These are phyloP conservation scores for Globisporangium mamillatum DNA, from an alignment of 352 stramenopile genomes.

Conservation along the genomic window DNA sequence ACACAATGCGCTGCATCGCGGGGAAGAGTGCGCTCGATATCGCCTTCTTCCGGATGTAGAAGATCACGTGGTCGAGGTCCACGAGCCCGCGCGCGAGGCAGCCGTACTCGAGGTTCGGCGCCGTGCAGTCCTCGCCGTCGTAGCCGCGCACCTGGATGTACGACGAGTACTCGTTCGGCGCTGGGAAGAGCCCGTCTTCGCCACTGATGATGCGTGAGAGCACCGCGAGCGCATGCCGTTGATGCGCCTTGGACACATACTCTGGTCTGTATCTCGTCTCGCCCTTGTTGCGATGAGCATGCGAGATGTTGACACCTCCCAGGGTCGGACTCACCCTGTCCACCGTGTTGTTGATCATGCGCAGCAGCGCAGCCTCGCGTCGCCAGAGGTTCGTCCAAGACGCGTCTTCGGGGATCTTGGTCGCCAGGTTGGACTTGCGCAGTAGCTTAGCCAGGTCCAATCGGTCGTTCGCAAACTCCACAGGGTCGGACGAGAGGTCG, in stretches of 20 bases:
- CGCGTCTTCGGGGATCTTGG: slow-evolving; percentile 51
- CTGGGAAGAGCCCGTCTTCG: slow-evolving; percentile 52
- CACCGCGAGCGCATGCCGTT: slow-evolving; percentile 36
- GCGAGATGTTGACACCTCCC: slow-evolving; percentile 56
- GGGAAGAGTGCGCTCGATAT: slow-evolving; percentile 43
- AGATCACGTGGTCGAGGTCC: slow-evolving; percentile 42
- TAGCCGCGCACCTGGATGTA: slow-evolving; percentile 45
- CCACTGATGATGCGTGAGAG: slow-evolving; percentile 41
- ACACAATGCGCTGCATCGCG: slow-evolving; percentile 45
- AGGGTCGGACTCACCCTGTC: slow-evolving; percentile 40
- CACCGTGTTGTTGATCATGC: slow-evolving; percentile 40
- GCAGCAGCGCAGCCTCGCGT: slow-evolving; percentile 39
- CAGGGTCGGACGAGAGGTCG: slow-evolving; percentile 54
- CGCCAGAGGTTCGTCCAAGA: slow-evolving; percentile 54
- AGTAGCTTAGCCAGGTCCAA: slow-evolving; percentile 46
- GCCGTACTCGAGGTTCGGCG: slow-evolving; percentile 44
- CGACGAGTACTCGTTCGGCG: slow-evolving; percentile 40
- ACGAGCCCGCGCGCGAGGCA: slow-evolving; percentile 54
- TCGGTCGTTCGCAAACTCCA: slow-evolving; percentile 55
- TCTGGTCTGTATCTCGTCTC: slow-evolving; percentile 33
- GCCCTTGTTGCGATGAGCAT: slow-evolving; percentile 38
- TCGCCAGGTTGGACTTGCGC: slow-evolving; percentile 27
- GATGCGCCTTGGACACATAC: slow-evolving; percentile 33
- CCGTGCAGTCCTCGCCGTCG: slow-evolving; percentile 41
- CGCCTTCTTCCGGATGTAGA: slow-evolving; percentile 34